Evolutionary conservation across 2,329 filamentous ascomycete species (phyloP), one percentile per base, ranked within the genome.

Genomic region (Botryotinia narcissicola): DNA sequence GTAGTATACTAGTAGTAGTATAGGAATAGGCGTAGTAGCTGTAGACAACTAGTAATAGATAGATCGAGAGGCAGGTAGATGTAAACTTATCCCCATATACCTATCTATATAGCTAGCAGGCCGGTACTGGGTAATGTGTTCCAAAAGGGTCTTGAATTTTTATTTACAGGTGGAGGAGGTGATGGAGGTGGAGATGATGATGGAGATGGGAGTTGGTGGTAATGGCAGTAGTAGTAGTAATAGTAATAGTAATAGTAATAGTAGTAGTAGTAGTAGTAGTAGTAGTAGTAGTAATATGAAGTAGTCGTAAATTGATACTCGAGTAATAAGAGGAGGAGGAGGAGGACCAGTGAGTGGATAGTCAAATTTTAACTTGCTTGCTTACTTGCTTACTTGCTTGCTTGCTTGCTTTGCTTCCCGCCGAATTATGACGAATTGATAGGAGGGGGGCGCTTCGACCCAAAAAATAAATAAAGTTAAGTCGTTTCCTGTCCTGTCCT

Each of bases 371-470:
- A 54, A 54, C 51, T 54, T 54, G n/a, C 51, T 16, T 54, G n/a
- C 51, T 54, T 54, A 18, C 48, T 54, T 54, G 25, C n/a, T n/a
- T n/a, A n/a, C 48, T n/a, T 54, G 25, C 48, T 54, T 54, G 14
- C 48, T n/a, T 54, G 25, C 48, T 54, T 29, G 10, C 48, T 54
- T 29, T 25, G 12, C 25, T 54, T 54, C 14, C 32, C 10, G 20
- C 22, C 35, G 12, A 22, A 25, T 61, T 61, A 61, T 61, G 59
- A 61, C 59, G 59, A 61, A 61, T 37, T 61, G 59, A 61, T 61
- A 61, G 59, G 59, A 61, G 32, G 59, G 59, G 32, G 59, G 35
- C 59, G 59, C 59, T 61, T 61, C 59, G 59, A 61, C 59, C 59
- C 32, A 61, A 40, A 37, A 35, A 59, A 37, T 37, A 60, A 51